phyloP scores from a whole-genome alignment of 129 eudicot species.

The Arctium minus region DNA sequence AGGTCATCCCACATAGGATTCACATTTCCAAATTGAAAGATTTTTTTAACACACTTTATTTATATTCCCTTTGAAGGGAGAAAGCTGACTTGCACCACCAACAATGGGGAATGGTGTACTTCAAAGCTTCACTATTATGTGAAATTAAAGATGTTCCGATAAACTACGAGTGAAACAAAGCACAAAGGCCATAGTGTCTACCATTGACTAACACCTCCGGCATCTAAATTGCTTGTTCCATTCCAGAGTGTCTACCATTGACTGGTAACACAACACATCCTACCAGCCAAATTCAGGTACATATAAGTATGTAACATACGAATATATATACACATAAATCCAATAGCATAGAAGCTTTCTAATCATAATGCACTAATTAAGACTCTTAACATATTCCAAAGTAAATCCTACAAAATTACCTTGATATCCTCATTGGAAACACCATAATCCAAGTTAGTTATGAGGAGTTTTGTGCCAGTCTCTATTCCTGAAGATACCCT shows the following conservation, averaged over 20 bases:
- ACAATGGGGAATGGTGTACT: neutral
- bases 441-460: slow-evolving; percentile 50
- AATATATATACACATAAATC: neutral
- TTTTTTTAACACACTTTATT: neutral
- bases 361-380: neutral
- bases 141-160: neutral
- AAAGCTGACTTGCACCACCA: neutral
- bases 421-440: slow-evolving; percentile 52
- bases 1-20: neutral
- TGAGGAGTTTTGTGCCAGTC: slow-evolving; percentile 47
- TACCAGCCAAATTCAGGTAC: neutral
- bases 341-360: neutral
- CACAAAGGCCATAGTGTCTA: neutral
- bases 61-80: neutral
- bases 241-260: neutral
- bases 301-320: neutral
- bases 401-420: slow-evolving; percentile 23
- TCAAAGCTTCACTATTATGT: neutral
- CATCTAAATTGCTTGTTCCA: neutral
- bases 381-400: neutral
- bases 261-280: neutral
- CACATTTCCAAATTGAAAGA: neutral
- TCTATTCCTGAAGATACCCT: slow-evolving; percentile 31
- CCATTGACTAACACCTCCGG: neutral
- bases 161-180: neutral